Percentiles rank a stretch among this genome's conserved stretches.
Conservation (phyloP, 2,329 filamentous ascomycete species). For the Triangularia setosa region DNA sequence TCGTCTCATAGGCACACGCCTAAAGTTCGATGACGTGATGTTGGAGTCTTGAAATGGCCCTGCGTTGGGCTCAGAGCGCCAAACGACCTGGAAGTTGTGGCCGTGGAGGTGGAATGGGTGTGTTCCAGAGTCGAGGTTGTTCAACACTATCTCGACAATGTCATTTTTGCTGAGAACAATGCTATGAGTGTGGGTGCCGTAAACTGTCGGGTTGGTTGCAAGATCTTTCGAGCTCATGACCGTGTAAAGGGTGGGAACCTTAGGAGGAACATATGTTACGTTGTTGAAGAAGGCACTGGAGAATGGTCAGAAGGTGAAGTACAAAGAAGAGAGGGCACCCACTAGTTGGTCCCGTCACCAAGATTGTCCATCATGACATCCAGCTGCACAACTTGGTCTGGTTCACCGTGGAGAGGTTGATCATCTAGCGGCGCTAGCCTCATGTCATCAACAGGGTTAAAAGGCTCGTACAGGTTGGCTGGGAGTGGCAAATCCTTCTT, state of each 20-base stretch:
- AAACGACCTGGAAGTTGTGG: conserved; percentile 66
- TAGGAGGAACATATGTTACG: conserved; percentile 68
- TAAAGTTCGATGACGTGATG: conserved; percentile 44
- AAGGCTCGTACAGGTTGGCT: conserved; percentile 50
- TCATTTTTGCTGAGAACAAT: conserved; percentile 64
- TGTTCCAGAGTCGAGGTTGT: conserved; percentile 67
- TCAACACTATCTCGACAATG: conserved; percentile 71
- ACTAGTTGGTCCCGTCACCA: conserved; percentile 65
- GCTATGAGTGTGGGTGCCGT: conserved; percentile 62
- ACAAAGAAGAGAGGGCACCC: conserved; percentile 24
- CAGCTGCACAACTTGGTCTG: conserved; percentile 61
- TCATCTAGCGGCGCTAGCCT: conserved; percentile 66
- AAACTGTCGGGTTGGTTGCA: conserved; percentile 56
- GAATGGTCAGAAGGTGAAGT: conserved; percentile 3
- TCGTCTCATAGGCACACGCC: conserved; percentile 57
- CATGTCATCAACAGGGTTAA: conserved; percentile 71
- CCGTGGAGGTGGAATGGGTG: conserved; percentile 80
- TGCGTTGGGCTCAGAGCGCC: conserved; percentile 54
- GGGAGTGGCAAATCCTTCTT: conserved; percentile 46
- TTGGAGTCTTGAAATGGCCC: conserved; percentile 51
- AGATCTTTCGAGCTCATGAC: conserved; percentile 60
- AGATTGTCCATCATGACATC: conserved; percentile 65
- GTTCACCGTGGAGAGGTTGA: conserved; percentile 54
- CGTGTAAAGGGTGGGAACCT: conserved; percentile 77
- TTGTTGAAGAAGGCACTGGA: conserved; percentile 65